Evolutionary conservation across 2,329 filamentous ascomycete species (phyloP).

Genomic region (Pseudogymnoascus sp.): DNA sequence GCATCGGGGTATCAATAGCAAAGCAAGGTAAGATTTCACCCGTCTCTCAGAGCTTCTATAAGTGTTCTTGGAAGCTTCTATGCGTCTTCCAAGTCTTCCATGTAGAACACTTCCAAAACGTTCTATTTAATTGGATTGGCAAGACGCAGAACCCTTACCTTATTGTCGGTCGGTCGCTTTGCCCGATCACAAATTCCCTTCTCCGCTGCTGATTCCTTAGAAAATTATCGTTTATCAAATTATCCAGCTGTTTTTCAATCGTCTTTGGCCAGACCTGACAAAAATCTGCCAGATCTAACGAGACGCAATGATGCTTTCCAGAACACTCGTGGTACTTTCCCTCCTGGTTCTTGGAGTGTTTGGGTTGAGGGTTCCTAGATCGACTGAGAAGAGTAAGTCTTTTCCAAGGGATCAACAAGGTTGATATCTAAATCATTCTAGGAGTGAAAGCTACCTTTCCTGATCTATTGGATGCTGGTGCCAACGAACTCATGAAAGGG

Average conservation of each 20-base stretch:
- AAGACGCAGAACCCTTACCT: background rate
- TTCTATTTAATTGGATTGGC: background rate
- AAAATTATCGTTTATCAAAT: background rate
- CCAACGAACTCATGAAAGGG: conserved; percentile 43
- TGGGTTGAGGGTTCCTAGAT: background rate
- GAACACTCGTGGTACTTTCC: background rate
- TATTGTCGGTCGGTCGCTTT: background rate
- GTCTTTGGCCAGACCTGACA: background rate
- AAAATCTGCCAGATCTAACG: background rate
- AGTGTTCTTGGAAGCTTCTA: conserved; percentile 3
- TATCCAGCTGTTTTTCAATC: background rate
- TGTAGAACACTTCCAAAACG: background rate
- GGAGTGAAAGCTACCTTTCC: conserved; percentile 21
- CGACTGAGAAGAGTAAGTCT: background rate
- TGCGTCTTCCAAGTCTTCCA: background rate
- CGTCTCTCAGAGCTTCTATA: background rate
- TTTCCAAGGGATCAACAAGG: background rate
- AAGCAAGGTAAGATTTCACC: background rate
- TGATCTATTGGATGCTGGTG: conserved; percentile 42
- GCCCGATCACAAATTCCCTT: background rate
- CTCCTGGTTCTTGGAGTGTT: background rate
- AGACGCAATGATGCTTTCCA: background rate
- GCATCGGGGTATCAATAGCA: conserved; percentile 4
- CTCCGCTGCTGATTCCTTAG: background rate
- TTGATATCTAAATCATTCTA: background rate